Evolutionary conservation across 139 green algal genomes (phyloP).

Genomic region (Micractinium conductrix): DNA sequence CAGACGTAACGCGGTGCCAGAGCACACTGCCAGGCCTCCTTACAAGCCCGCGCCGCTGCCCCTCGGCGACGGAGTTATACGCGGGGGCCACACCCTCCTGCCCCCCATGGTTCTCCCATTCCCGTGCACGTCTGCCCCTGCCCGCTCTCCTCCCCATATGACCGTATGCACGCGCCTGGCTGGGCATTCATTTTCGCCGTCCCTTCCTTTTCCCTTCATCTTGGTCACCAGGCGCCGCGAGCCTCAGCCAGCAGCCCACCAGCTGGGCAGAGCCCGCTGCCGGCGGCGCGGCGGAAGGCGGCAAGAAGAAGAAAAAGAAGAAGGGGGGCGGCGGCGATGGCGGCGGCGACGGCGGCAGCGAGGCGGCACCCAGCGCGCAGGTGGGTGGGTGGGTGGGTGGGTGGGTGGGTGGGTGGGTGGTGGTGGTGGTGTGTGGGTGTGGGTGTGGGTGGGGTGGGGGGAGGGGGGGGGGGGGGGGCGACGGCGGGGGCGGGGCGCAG

Average conservation of each 20-base stretch:
- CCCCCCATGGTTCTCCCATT: not conserved
- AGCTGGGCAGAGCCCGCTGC: slow-evolving; percentile 58
- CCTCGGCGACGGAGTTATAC: slow-evolving; percentile 42
- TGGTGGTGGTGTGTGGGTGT: too few species aligned
- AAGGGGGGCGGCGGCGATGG: slow-evolving; percentile 29
- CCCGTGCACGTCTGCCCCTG: not conserved
- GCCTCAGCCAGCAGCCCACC: slow-evolving; percentile 42
- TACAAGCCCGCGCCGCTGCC: slow-evolving; percentile 15
- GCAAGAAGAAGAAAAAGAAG: slow-evolving; percentile 66
- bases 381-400: too few species aligned
- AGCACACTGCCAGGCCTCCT: slow-evolving; percentile 1
- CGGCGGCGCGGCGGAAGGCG: slow-evolving; percentile 16
- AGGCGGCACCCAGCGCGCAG: not conserved
- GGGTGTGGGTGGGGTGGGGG: too few species aligned
- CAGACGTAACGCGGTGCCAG: slow-evolving; percentile 29
- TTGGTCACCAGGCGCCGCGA: slow-evolving; percentile 43
- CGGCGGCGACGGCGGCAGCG: not conserved
- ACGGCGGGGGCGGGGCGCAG: not conserved
- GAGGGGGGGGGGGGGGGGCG: slow-evolving; percentile 33
- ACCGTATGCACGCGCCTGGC: too few species aligned
- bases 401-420: too few species aligned
- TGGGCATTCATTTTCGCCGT: too few species aligned
- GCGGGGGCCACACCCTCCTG: slow-evolving; percentile 34
- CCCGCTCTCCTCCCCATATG: not conserved
- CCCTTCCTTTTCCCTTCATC: too few species aligned